A percentile compares a stretch with the other conserved stretches of the same genome.
phyloP scores from a whole-genome alignment of 805 yeast genomes.

The Candida berthetii region DNA sequence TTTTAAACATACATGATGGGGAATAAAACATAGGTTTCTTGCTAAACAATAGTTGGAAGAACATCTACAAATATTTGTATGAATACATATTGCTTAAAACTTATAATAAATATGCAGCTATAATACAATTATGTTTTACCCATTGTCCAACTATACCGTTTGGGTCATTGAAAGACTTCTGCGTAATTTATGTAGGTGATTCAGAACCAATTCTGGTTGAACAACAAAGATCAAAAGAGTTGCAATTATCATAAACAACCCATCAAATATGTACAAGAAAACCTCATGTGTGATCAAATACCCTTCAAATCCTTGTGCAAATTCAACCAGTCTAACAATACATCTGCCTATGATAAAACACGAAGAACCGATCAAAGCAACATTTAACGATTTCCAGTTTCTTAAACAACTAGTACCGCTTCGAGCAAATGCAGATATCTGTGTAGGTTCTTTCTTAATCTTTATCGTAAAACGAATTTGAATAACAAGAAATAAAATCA shows the following conservation, averaged over 20 bases:
- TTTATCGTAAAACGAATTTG: slow-evolving; percentile 11
- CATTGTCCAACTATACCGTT: too few relatives aligned
- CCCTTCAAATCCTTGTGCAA: slow-evolving; percentile 23
- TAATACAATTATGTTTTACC: too few relatives aligned
- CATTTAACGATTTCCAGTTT: slow-evolving; percentile 12
- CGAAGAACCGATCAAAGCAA: slow-evolving; percentile 7
- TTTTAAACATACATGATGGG: too few relatives aligned
- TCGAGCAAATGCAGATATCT: neutral
- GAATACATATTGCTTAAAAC: too few relatives aligned
- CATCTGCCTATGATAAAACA: slow-evolving; percentile 23
- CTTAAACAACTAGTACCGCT: neutral
- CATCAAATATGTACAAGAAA: slow-evolving; percentile 24
- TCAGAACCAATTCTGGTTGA: neutral
- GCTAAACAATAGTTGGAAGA: too few relatives aligned
- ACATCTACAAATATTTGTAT: too few relatives aligned
- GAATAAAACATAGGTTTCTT: too few relatives aligned
- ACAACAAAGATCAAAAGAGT: neutral
- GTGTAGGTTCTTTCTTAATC: slow-evolving; percentile 2
- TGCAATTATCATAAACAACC: slow-evolving; percentile 18
- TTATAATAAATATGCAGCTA: too few relatives aligned
- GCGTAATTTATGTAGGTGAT: neutral
- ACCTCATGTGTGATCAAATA: slow-evolving; percentile 19
- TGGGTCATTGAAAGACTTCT: too few relatives aligned
- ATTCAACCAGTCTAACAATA: slow-evolving; percentile 25
- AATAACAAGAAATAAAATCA: slow-evolving; percentile 21